Conservation (phyloP, 768 basidiomycete genomes). For the Stropharia rugosoannulata region DNA sequence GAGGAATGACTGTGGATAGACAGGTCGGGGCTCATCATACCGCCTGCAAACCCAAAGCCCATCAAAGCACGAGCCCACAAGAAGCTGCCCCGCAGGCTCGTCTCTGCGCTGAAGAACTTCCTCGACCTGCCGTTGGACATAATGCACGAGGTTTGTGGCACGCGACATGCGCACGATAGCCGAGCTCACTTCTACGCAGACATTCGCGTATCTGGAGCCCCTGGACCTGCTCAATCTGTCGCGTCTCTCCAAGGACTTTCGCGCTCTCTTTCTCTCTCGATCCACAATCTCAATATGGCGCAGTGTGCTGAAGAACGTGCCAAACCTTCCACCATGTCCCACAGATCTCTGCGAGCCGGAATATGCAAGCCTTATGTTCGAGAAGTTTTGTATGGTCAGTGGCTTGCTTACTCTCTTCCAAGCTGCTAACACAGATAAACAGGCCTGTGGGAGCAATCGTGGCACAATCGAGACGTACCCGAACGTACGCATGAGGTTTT, state of each 20-base stretch:
- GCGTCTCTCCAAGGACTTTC: constrained; percentile 30
- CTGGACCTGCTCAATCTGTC: constrained; percentile 36
- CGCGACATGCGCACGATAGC: neutral
- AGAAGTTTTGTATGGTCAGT: constrained; percentile 19
- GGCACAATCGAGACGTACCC: neutral
- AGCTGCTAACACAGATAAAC: neutral
- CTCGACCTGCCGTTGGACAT: constrained; percentile 8
- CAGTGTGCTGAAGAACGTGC: constrained; percentile 9
- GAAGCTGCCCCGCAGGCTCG: neutral
- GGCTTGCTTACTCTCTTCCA: neutral
- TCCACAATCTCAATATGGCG: constrained; percentile 20
- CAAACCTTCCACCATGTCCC: constrained; percentile 19
- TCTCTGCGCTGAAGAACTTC: constrained; percentile 3
- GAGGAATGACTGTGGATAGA: neutral
- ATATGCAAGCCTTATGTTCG: constrained; percentile 21
- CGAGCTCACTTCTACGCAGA: constrained; percentile 7
- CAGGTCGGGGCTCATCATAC: neutral
- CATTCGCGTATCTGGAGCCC: constrained; percentile 27
- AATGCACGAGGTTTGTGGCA: constrained; percentile 6
- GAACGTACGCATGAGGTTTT: constrained; percentile 5
- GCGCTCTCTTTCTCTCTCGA: constrained; percentile 27
- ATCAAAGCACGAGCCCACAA: neutral
- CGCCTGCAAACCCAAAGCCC: neutral
- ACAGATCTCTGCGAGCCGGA: constrained; percentile 21
- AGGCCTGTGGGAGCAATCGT: constrained; percentile 4